These are phyloP conservation scores for Ceriops tagal DNA, from an alignment of 345 rosid genomes.

Conservation along the genomic window DNA sequence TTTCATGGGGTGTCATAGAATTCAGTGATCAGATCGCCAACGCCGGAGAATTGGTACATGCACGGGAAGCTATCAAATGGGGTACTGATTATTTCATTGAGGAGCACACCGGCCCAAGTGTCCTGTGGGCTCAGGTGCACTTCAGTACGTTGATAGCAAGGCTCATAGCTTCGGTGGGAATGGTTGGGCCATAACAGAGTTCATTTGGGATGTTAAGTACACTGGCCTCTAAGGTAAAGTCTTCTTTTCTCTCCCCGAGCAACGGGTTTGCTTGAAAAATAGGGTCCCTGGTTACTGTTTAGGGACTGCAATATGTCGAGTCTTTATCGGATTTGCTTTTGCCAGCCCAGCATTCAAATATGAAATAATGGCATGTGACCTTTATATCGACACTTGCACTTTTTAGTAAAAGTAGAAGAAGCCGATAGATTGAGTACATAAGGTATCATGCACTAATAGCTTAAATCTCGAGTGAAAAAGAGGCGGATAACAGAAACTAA, in stretches of 20 bases:
- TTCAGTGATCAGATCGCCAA: slow-evolving; percentile 21
- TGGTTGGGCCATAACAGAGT: slow-evolving; percentile 33
- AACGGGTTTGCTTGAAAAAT: neutral
- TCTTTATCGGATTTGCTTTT: slow-evolving; percentile 28
- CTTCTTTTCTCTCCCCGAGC: neutral
- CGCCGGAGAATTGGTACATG: slow-evolving; percentile 24
- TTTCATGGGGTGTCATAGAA: slow-evolving; percentile 29
- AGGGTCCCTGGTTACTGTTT: neutral
- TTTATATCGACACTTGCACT: slow-evolving; percentile 15
- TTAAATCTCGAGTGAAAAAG: neutral
- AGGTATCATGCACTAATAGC: slow-evolving; percentile 7
- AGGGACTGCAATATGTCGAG: neutral
- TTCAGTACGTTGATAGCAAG: slow-evolving; percentile 10
- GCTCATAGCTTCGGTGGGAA: slow-evolving; percentile 21
- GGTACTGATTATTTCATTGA: slow-evolving; percentile 33
- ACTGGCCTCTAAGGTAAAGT: slow-evolving; percentile 27
- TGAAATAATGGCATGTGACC: slow-evolving; percentile 9
- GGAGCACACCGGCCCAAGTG: slow-evolving; percentile 27
- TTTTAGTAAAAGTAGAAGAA: neutral
- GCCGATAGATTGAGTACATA: slow-evolving; percentile 15
- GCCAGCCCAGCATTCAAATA: slow-evolving; percentile 14
- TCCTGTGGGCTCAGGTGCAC: slow-evolving; percentile 27
- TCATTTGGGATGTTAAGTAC: slow-evolving; percentile 34
- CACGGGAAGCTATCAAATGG: slow-evolving; percentile 31
- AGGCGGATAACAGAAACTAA: neutral